phyloP scores from a whole-genome alignment of 345 rosid species.

The Euphorbia tirucalli region DNA sequence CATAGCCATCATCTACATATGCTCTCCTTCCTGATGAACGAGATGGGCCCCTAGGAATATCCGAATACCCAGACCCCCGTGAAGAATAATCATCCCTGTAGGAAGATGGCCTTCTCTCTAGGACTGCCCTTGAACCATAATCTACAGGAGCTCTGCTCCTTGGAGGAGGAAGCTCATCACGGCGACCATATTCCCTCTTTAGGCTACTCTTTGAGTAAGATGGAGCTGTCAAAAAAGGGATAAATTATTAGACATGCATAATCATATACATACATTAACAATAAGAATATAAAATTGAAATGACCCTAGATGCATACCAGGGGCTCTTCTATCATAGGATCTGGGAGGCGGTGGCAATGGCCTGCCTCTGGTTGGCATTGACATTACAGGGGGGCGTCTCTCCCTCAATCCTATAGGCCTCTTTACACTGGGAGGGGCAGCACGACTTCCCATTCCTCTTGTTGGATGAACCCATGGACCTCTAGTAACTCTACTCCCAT shows the following conservation, averaged over 20 bases:
- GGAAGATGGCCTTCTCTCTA: constrained; percentile 72
- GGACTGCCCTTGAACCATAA: constrained; percentile 66
- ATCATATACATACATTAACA: neutral
- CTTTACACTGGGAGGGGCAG: constrained; percentile 53
- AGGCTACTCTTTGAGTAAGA: constrained; percentile 68
- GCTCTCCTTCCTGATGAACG: constrained; percentile 75
- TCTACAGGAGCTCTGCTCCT: constrained; percentile 73
- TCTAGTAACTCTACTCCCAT: constrained; percentile 55
- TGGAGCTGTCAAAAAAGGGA: constrained; percentile 45
- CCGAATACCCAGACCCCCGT: constrained; percentile 71
- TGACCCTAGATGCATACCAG: constrained; percentile 46
- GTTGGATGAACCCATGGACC: constrained; percentile 63
- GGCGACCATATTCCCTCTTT: constrained; percentile 78
- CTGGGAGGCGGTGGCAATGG: constrained; percentile 68
- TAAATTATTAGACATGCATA: neutral
- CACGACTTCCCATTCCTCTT: constrained; percentile 52
- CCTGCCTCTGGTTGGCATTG: constrained; percentile 68
- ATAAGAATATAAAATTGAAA: neutral
- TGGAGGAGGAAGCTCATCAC: constrained; percentile 79
- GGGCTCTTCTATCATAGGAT: constrained; percentile 81
- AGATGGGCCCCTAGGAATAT: constrained; percentile 61
- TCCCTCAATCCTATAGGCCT: constrained; percentile 60
- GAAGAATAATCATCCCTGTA: constrained; percentile 77
- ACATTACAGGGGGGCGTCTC: constrained; percentile 68
- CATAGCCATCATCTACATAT: constrained; percentile 70